Percentiles rank a stretch among this genome's conserved stretches.
These are phyloP conservation scores for Kwoniella sp. DNA, from an alignment of 768 basidiomycete genomes.

Conservation along the genomic window DNA sequence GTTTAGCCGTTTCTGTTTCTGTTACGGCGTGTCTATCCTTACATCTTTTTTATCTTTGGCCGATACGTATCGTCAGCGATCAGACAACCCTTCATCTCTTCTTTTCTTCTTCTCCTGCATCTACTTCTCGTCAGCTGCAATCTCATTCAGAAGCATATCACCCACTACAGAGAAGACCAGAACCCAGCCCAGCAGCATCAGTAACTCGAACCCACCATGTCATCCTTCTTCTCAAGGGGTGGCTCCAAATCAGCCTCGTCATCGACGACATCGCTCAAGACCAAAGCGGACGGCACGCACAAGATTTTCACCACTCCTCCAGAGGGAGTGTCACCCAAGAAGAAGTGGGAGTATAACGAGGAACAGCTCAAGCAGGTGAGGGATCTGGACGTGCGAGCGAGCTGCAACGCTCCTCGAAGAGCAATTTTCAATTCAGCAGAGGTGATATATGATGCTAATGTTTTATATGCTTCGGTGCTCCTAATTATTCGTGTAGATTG, in stretches of 20 bases:
- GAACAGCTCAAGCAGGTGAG: conserved; percentile 62
- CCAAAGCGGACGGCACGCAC: conserved; percentile 1
- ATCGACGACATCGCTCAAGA: conserved; percentile 18
- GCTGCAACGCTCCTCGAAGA: background rate
- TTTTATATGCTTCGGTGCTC: background rate
- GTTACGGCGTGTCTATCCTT: too few relatives aligned
- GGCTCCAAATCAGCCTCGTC: conserved; percentile 39
- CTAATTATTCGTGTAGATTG: conserved; percentile 57
- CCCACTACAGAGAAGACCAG: too few relatives aligned
- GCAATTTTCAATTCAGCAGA: background rate
- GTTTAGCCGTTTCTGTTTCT: too few relatives aligned
- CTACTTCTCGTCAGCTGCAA: too few relatives aligned
- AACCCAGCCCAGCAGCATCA: background rate
- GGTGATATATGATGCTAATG: background rate
- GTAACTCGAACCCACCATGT: conserved; percentile 42
- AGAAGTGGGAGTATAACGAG: conserved; percentile 67
- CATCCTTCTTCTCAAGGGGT: conserved; percentile 44
- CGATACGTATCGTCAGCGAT: too few relatives aligned
- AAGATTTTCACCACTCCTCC: conserved; percentile 65
- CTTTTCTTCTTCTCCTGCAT: too few relatives aligned
- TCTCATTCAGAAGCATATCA: too few relatives aligned
- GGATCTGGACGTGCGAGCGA: background rate
- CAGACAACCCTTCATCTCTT: too few relatives aligned
- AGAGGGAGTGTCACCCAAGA: conserved; percentile 61
- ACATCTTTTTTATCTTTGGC: too few relatives aligned